Percentiles rank a stretch among this genome's conserved stretches.
These are phyloP conservation scores for Gossypium anomalum DNA, from an alignment of 345 rosid genomes.

Conservation along the genomic window DNA sequence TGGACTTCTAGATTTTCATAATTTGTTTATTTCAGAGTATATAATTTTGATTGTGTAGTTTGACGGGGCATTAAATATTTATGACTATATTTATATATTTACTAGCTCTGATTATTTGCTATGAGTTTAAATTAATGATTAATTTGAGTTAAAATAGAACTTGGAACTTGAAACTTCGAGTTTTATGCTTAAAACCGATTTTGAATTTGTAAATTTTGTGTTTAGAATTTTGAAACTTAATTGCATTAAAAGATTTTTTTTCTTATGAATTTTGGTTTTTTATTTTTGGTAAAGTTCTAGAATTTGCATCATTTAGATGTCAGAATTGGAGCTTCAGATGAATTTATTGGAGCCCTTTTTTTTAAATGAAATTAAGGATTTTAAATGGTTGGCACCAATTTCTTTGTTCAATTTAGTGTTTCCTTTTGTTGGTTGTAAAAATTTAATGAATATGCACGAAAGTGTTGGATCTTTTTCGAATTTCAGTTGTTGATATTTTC, in stretches of 20 bases:
- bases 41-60: neutral
- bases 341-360: neutral
- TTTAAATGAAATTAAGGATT: no score
- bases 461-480: conserved; percentile 21
- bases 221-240: neutral
- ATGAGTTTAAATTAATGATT: conserved; percentile 3
- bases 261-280: no score
- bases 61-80: neutral
- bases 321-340: neutral
- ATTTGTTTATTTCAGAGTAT: neutral
- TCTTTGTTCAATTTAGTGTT: no score
- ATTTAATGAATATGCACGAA: neutral
- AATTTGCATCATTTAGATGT: neutral
- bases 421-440: neutral
- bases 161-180: neutral
- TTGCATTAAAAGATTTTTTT: neutral
- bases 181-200: neutral
- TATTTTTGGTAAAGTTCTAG: neutral
- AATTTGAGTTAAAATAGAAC: neutral
- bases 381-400: no score
- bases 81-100: neutral
- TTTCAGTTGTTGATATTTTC: conserved; percentile 21
- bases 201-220: neutral
- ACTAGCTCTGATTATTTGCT: neutral
- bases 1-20: neutral